phyloP scores from a whole-genome alignment of 164 flowering plant species.

The Liriodendron chinense region DNA sequence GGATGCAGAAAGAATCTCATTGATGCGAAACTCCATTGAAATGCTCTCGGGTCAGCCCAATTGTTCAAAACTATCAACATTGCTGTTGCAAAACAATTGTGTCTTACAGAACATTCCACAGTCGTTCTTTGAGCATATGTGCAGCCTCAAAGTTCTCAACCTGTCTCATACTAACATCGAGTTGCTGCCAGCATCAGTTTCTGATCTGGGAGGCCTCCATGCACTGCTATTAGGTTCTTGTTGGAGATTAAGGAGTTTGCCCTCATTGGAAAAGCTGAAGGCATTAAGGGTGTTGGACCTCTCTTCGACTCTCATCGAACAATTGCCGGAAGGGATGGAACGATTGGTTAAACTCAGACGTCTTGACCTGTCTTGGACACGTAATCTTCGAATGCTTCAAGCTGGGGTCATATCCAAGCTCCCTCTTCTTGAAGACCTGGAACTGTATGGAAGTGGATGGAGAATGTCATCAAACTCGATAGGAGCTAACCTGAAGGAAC shows the following conservation, averaged over 20 bases:
- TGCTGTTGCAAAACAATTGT: background rate
- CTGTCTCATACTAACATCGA: constrained; percentile 1
- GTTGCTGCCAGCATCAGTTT: background rate
- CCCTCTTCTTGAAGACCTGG: background rate
- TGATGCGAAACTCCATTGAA: constrained; percentile 6
- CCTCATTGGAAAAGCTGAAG: background rate
- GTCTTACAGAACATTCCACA: constrained; percentile 9
- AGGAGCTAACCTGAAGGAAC: constrained; percentile 2
- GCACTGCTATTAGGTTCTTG: constrained; percentile 1
- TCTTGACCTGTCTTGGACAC: background rate
- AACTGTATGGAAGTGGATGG: background rate
- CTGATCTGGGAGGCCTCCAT: background rate
- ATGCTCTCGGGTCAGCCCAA: background rate
- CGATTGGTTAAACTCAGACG: background rate
- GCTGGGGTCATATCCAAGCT: background rate
- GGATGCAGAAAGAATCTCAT: constrained; percentile 16
- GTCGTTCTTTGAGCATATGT: constrained; percentile 3
- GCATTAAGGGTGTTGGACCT: background rate
- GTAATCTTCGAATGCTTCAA: background rate
- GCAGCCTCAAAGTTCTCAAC: background rate
- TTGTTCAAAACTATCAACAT: background rate
- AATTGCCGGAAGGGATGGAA: constrained; percentile 8
- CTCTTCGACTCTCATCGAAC: background rate
- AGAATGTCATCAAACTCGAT: background rate
- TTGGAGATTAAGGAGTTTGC: background rate